A percentile compares a stretch with the other conserved stretches of the same genome.
These are phyloP conservation scores for Eucalyptus pauciflora DNA, from an alignment of 345 rosid genomes.

Conservation along the genomic window DNA sequence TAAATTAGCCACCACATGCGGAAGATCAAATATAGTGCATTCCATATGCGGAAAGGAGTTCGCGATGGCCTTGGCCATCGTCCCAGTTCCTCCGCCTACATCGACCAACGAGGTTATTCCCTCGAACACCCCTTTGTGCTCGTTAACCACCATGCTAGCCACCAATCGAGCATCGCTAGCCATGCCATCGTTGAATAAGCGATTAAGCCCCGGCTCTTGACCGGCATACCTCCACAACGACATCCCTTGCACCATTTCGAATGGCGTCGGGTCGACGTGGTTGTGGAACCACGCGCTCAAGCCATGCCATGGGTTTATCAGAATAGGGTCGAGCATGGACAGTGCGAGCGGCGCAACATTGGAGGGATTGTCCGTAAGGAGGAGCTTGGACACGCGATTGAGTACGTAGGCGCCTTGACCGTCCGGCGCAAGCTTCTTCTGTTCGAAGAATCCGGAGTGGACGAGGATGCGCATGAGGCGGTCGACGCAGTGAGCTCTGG, in stretches of 20 bases:
- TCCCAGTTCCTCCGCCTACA: conserved; percentile 26
- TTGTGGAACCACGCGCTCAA: conserved; percentile 13
- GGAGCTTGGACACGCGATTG: conserved; percentile 5
- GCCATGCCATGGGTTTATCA: not conserved
- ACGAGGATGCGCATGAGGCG: conserved; percentile 22
- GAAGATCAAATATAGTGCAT: conserved; percentile 6
- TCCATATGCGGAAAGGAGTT: conserved; percentile 2
- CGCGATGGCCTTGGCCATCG: conserved; percentile 1
- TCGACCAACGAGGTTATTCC: conserved; percentile 19
- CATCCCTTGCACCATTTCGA: not conserved
- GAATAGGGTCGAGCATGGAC: not conserved
- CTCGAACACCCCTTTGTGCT: conserved; percentile 2
- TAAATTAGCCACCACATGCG: conserved; percentile 9
- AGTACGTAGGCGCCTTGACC: conserved; percentile 2
- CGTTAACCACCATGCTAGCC: not conserved
- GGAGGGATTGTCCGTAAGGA: conserved; percentile 1
- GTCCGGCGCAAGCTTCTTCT: not conserved
- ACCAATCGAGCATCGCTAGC: conserved; percentile 9
- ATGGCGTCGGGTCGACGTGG: not conserved
- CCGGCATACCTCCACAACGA: not conserved
- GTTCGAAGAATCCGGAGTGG: conserved; percentile 18
- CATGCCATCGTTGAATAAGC: conserved; percentile 9
- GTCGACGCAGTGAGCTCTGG: not conserved
- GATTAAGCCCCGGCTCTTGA: not conserved
- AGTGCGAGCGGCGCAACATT: not conserved